Conservation (phyloP, 2,329 filamentous ascomycete genomes). For the Colletotrichum horii region DNA sequence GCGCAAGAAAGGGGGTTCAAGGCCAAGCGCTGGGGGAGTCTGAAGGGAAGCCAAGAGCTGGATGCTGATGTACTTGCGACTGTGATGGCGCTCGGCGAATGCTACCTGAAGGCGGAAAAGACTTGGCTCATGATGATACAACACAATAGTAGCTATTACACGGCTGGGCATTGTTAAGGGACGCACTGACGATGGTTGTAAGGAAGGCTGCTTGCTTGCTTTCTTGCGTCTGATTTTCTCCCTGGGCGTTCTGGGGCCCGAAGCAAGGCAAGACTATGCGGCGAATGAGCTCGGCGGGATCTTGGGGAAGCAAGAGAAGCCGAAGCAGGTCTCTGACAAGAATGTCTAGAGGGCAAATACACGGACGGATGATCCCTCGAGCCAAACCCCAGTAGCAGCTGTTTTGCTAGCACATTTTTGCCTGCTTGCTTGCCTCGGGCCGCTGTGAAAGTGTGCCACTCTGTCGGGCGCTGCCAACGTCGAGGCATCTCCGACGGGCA, state of each 20-base stretch:
- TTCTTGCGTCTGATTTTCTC: neutral
- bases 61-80: neutral
- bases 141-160: neutral
- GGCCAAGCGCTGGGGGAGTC: neutral
- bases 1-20: neutral
- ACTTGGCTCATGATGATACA: neutral
- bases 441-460: neutral
- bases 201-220: neutral
- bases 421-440: neutral
- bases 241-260: neutral
- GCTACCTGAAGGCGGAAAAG: neutral
- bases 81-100: neutral
- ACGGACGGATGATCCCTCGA: constrained; percentile 15
- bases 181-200: constrained; percentile 7
- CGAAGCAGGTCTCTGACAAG: constrained; percentile 43
- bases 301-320: constrained; percentile 35
- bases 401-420: neutral
- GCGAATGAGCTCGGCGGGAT: neutral
- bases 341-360: constrained; percentile 31
- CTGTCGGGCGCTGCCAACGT: neutral
- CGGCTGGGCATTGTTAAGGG: neutral
- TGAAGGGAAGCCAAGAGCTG: neutral
- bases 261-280: neutral
- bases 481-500: neutral
- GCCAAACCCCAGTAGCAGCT: neutral